phyloP scores from a whole-genome alignment of 352 stramenopile genomes.

The Hyaloperonospora arabidopsidis region DNA sequence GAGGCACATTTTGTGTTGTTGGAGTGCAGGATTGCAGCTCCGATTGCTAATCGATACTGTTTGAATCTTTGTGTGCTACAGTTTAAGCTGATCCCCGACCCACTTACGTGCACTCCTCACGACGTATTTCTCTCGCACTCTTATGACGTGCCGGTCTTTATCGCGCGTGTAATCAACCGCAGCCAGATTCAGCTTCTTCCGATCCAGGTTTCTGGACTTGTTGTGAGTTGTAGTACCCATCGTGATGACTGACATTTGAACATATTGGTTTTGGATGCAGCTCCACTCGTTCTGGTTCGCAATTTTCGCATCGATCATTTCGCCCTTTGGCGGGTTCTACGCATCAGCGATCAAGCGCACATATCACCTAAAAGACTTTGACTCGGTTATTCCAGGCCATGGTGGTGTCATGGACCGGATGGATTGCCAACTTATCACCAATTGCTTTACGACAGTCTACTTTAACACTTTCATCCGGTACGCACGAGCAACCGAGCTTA shows the following conservation, averaged over 20 bases:
- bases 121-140: conserved; percentile 52
- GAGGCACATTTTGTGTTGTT: conserved; percentile 23
- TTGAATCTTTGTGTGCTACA: conserved; percentile 5
- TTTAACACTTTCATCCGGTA: conserved; percentile 95
- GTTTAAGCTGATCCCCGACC: conserved; percentile 59
- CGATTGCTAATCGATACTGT: conserved; percentile 3
- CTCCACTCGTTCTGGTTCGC: conserved; percentile 95
- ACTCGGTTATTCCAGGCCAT: conserved; percentile 96
- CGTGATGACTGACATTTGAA: neutral
- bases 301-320: conserved; percentile 96
- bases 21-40: neutral
- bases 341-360: conserved; percentile 98
- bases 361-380: conserved; percentile 99
- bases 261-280: conserved; percentile 34
- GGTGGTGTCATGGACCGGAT: conserved; percentile 96
- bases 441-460: conserved; percentile 94
- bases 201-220: conserved; percentile 49
- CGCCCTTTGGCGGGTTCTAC: conserved; percentile 98
- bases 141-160: conserved; percentile 60
- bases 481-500: neutral
- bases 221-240: neutral
- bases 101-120: conserved; percentile 52
- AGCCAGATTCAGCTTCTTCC: conserved; percentile 80
- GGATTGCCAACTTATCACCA: conserved; percentile 95
- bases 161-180: conserved; percentile 72